A percentile compares a stretch with the other conserved stretches of the same genome.
phyloP scores from a whole-genome alignment of 306 rosid species.

The Cucurbita ficifolia region DNA sequence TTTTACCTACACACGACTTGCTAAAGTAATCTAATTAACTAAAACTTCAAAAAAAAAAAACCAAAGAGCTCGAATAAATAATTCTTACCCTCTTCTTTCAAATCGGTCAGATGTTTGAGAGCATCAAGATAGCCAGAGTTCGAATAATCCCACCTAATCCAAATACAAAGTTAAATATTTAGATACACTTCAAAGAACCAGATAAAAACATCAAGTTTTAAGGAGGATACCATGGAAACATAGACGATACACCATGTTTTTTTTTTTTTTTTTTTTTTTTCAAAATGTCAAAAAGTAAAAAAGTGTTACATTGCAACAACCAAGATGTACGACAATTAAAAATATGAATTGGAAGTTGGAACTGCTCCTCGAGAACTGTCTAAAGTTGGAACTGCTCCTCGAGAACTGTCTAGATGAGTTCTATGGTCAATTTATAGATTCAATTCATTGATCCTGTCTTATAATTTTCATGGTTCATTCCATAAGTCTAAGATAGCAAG shows the following conservation, averaged over 20 bases:
- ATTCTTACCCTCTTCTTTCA: constrained; percentile 66
- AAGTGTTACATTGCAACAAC: neutral
- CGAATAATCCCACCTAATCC: constrained; percentile 87
- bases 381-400: too few relatives aligned
- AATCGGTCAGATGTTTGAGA: constrained; percentile 80
- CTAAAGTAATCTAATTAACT: constrained; percentile 22
- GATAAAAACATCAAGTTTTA: neutral
- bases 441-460: neutral
- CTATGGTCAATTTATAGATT: neutral
- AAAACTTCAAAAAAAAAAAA: neutral
- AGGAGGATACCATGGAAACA: neutral
- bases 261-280: neutral
- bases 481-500: neutral
- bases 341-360: neutral
- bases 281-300: neutral
- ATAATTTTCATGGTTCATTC: neutral
- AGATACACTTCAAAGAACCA: neutral
- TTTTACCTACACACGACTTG: constrained; percentile 55
- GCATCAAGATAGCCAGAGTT: constrained; percentile 86
- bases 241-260: neutral
- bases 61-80: neutral
- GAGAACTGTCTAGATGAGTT: neutral
- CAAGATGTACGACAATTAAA: neutral
- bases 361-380: neutral
- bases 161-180: constrained; percentile 7